These are phyloP conservation scores for Cardamine chenopodiifolia DNA, from an alignment of 345 rosid genomes.

Conservation along the genomic window DNA sequence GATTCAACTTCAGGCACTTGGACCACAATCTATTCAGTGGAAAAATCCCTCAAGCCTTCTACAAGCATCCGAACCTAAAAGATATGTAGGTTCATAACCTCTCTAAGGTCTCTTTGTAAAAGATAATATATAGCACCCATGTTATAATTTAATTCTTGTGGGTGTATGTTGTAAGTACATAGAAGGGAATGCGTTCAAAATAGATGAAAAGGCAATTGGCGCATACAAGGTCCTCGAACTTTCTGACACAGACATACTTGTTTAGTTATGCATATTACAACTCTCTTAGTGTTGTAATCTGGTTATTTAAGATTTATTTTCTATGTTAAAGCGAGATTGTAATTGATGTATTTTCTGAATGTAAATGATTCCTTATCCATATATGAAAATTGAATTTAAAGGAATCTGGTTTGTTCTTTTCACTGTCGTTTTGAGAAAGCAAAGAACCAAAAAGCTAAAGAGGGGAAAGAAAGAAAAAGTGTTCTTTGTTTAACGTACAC, in stretches of 20 bases:
- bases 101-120: neutral
- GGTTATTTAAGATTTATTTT: conserved; percentile 6
- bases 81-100: conserved; percentile 61
- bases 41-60: conserved; percentile 66
- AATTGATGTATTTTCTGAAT: conserved; percentile 21
- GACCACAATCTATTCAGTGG: conserved; percentile 83
- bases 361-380: conserved; percentile 32
- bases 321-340: conserved; percentile 10
- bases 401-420: conserved; percentile 29
- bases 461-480: conserved; percentile 25
- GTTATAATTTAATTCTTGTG: neutral
- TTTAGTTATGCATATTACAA: conserved; percentile 39
- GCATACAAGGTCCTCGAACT: conserved; percentile 69
- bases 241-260: conserved; percentile 60
- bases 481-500: conserved; percentile 40
- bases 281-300: neutral
- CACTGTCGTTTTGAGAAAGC: conserved; percentile 40
- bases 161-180: conserved; percentile 57
- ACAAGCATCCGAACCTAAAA: conserved; percentile 65
- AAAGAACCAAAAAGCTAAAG: conserved; percentile 37
- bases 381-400: conserved; percentile 19
- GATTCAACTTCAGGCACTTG: conserved; percentile 57
- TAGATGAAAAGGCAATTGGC: conserved; percentile 67
- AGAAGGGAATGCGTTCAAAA: conserved; percentile 75
- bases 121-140: neutral